These are phyloP conservation scores for Dissophora globulifera DNA, from an alignment of 192 early-diverging fungal genomes.

Conservation along the genomic window DNA sequence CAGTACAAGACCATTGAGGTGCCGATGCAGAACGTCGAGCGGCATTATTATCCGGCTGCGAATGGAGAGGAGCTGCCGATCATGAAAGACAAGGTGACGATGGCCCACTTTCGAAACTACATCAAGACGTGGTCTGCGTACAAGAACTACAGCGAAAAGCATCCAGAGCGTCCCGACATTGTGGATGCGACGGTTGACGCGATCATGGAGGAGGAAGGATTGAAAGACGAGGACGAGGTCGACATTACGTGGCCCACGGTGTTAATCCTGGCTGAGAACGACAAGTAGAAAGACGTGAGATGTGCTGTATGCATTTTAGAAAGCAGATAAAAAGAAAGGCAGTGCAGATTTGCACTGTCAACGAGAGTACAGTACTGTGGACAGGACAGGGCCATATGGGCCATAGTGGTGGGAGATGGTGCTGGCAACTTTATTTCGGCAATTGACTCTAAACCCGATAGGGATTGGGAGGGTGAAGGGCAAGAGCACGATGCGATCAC, in stretches of 20 bases:
- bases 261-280: constrained; percentile 54
- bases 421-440: too few species aligned
- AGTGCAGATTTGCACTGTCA: too few species aligned
- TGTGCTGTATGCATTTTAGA: too few species aligned
- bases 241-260: constrained; percentile 63
- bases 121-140: constrained; percentile 70
- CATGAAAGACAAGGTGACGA: constrained; percentile 54
- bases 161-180: constrained; percentile 51
- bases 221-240: constrained; percentile 44
- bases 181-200: constrained; percentile 56
- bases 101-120: constrained; percentile 56
- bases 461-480: too few species aligned
- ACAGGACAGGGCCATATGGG: too few species aligned
- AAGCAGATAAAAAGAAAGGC: too few species aligned
- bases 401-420: too few species aligned
- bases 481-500: too few species aligned
- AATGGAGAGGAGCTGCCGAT: constrained; percentile 15
- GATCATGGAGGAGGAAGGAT: constrained; percentile 22
- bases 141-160: constrained; percentile 59
- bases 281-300: constrained; percentile 10
- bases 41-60: constrained; percentile 40
- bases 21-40: constrained; percentile 56
- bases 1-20: constrained; percentile 55
- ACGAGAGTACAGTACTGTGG: too few species aligned
- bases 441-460: too few species aligned